phyloP scores from a whole-genome alignment of 2,329 filamentous ascomycete species.

The Neofusicoccum sp. region DNA sequence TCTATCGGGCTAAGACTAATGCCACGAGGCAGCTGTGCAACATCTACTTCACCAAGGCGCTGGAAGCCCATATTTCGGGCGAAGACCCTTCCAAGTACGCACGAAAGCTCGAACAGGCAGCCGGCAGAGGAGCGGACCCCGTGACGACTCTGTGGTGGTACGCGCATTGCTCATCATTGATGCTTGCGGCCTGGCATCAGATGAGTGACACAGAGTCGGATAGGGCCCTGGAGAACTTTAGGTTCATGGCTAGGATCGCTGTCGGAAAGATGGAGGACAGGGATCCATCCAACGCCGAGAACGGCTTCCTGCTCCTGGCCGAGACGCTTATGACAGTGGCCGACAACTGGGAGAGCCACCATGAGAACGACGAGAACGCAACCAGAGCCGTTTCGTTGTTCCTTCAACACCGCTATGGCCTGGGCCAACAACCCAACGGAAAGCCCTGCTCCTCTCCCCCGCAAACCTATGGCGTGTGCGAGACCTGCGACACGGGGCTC shows the following conservation, averaged over 20 bases:
- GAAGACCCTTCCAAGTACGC: constrained; percentile 4
- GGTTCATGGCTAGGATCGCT: constrained; percentile 6
- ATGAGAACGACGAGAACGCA: constrained; percentile 6
- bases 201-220: background rate
- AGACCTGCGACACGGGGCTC: constrained; percentile 9
- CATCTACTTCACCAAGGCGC: constrained; percentile 14
- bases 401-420: constrained; percentile 3
- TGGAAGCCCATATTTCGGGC: constrained; percentile 5
- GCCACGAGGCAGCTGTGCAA: constrained; percentile 7
- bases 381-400: constrained; percentile 8
- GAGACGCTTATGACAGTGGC: constrained; percentile 12
- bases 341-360: constrained; percentile 11
- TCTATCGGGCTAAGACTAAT: constrained; percentile 5
- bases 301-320: constrained; percentile 8
- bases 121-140: constrained; percentile 3
- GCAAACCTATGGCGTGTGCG: constrained; percentile 9
- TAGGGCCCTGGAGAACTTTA: constrained; percentile 10
- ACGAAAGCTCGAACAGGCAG: constrained; percentile 3
- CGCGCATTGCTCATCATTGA: constrained; percentile 11
- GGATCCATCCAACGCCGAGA: constrained; percentile 8
- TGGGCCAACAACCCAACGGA: background rate
- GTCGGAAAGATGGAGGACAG: constrained; percentile 9
- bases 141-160: constrained; percentile 10
- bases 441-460: background rate
- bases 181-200: constrained; percentile 13